Evolutionary conservation across 352 stramenopile species (phyloP).

Genomic region (Phytophthora fragariae): DNA sequence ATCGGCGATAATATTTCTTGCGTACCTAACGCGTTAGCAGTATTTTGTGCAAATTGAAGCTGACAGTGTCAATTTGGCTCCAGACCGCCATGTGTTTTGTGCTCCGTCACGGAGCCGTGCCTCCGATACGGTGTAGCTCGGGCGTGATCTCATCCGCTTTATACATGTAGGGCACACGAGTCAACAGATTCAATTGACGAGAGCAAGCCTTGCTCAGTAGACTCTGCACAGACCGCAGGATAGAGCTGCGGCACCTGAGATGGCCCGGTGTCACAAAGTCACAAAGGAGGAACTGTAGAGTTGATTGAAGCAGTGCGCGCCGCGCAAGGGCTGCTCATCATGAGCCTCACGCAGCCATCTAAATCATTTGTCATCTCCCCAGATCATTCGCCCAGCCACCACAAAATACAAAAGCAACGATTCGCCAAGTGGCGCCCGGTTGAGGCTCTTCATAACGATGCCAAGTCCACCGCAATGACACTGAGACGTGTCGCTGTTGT

Average conservation of each 20-base stretch:
- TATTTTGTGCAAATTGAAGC: no score
- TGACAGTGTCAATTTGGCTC: no score
- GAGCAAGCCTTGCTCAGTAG: no score
- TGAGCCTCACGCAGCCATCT: slow-evolving; percentile 87
- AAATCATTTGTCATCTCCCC: slow-evolving; percentile 96
- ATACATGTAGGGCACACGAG: not conserved
- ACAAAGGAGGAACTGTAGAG: slow-evolving; percentile 92
- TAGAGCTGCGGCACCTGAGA: slow-evolving; percentile 64
- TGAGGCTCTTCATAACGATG: slow-evolving; percentile 52
- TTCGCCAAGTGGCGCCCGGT: slow-evolving; percentile 9
- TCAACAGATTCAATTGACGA: not conserved
- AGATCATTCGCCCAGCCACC: slow-evolving; percentile 89
- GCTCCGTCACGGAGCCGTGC: slow-evolving; percentile 30
- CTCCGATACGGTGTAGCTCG: slow-evolving; percentile 57
- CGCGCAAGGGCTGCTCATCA: slow-evolving; percentile 12
- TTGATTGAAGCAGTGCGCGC: slow-evolving; percentile 90
- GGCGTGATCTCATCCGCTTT: slow-evolving; percentile 58
- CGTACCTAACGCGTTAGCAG: no score
- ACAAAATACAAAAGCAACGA: no score
- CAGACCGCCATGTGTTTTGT: no score
- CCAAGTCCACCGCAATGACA: slow-evolving; percentile 56
- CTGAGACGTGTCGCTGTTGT: slow-evolving; percentile 46
- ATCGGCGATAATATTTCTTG: no score
- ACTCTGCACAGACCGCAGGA: no score
- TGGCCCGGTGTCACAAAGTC: slow-evolving; percentile 89